Evolutionary conservation across 1,284 basidiomycete genomes (phyloP).

Genomic region (Stereum hirsutum): DNA sequence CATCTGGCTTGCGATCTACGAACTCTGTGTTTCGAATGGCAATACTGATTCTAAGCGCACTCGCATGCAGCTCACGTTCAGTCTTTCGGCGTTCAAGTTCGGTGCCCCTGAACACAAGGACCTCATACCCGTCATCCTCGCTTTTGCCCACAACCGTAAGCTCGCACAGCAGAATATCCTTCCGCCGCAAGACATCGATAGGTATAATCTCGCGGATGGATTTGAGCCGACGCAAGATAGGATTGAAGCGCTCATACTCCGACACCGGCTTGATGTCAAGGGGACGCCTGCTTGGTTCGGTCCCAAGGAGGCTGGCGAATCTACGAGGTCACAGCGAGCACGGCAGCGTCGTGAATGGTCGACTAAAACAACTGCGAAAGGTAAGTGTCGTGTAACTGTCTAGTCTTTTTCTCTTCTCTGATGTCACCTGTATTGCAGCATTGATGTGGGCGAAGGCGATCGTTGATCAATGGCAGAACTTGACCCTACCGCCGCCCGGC

Average conservation of each 20-base stretch:
- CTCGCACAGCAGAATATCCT: neutral
- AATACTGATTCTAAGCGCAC: neutral
- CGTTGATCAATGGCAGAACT: neutral
- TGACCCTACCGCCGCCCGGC: neutral
- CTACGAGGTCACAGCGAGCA: neutral
- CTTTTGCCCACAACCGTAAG: constrained; percentile 2
- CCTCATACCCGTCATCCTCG: neutral
- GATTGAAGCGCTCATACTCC: neutral
- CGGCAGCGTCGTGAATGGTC: neutral
- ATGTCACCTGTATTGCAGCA: too few relatives aligned
- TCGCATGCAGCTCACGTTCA: neutral
- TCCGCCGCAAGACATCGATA: neutral
- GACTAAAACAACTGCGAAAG: too few relatives aligned
- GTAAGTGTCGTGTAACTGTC: too few relatives aligned
- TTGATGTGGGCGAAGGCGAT: too few relatives aligned
- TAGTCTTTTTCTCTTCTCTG: neutral
- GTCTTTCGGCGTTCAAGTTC: constrained; percentile 4
- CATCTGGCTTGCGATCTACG: constrained; percentile 8
- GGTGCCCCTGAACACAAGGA: constrained; percentile 1
- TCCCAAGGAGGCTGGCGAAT: neutral
- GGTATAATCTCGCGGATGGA: constrained; percentile 1
- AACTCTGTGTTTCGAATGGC: constrained; percentile 3
- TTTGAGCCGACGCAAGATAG: neutral
- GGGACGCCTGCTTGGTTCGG: neutral
- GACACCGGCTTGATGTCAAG: neutral